phyloP scores from a whole-genome alignment of 1,284 basidiomycete species.

The Thecaphora frezii region DNA sequence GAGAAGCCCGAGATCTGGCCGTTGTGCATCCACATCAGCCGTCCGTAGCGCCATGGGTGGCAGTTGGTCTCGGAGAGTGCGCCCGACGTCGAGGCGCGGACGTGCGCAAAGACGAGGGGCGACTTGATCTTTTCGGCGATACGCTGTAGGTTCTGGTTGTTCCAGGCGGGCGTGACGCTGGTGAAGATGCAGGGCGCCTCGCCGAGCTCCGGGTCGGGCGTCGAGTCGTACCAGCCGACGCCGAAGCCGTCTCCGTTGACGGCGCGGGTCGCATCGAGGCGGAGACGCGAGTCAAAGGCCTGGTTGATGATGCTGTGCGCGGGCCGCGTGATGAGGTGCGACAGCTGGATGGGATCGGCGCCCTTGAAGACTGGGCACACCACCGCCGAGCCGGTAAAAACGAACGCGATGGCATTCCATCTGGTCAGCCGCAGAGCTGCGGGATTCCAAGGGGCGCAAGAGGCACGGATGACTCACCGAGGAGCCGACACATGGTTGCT shows the following conservation, averaged over 20 bases:
- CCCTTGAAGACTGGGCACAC: slow-evolving; percentile 46
- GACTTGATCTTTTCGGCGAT: slow-evolving; percentile 56
- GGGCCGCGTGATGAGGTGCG: slow-evolving; percentile 79
- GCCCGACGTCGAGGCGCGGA: slow-evolving; percentile 48
- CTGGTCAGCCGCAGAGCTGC: neutral
- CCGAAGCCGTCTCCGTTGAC: slow-evolving; percentile 86
- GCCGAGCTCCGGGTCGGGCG: slow-evolving; percentile 31
- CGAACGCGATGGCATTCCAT: neutral
- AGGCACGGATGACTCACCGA: slow-evolving; percentile 16
- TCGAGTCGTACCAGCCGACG: slow-evolving; percentile 70
- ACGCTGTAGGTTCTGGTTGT: slow-evolving; percentile 52
- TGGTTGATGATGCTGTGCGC: slow-evolving; percentile 77
- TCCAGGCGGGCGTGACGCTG: slow-evolving; percentile 72
- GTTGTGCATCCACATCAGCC: slow-evolving; percentile 58
- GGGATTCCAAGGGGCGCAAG: neutral
- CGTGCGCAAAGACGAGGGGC: slow-evolving; percentile 53
- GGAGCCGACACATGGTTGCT: slow-evolving; percentile 28
- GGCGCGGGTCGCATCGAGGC: slow-evolving; percentile 60
- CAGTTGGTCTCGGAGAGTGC: slow-evolving; percentile 54
- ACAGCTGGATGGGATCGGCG: slow-evolving; percentile 39
- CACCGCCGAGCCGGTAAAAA: neutral
- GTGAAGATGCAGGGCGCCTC: slow-evolving; percentile 85
- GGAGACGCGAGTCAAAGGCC: slow-evolving; percentile 52
- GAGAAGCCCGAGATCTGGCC: slow-evolving; percentile 49
- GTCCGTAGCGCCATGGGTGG: slow-evolving; percentile 53